A percentile compares a stretch with the other conserved stretches of the same genome.
These are phyloP conservation scores for Aspergillus clavatus DNA, from an alignment of 2,329 filamentous ascomycete species.

Conservation along the genomic window DNA sequence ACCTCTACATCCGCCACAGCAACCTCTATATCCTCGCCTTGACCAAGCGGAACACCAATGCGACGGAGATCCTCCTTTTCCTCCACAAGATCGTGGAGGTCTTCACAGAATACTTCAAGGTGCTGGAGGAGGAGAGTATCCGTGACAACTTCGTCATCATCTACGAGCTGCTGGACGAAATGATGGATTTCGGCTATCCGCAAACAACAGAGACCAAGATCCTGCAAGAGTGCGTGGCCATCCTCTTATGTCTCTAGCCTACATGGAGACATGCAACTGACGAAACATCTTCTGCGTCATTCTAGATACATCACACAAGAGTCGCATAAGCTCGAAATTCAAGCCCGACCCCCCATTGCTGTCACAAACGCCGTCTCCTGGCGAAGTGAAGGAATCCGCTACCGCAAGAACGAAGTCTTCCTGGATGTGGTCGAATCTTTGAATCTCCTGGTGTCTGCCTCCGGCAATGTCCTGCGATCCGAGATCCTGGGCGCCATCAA, in stretches of 20 bases:
- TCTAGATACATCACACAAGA: slow-evolving; percentile 90
- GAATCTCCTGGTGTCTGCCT: slow-evolving; percentile 89
- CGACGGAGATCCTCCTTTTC: slow-evolving; percentile 96
- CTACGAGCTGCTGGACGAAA: slow-evolving; percentile 96
- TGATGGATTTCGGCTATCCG: slow-evolving; percentile 99
- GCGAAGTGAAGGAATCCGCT: slow-evolving; percentile 95
- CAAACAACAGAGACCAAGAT: slow-evolving; percentile 99
- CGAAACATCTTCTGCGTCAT: background rate
- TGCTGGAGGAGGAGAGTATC: slow-evolving; percentile 96
- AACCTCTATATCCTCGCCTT: slow-evolving; percentile 97
- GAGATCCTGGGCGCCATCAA: slow-evolving; percentile 97
- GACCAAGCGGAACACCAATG: slow-evolving; percentile 98
- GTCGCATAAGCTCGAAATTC: slow-evolving; percentile 95
- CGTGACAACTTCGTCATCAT: slow-evolving; percentile 99
- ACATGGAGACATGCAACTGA: slow-evolving; percentile 1
- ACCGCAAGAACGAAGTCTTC: slow-evolving; percentile 99
- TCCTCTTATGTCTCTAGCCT: background rate
- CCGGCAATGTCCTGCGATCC: slow-evolving; percentile 89
- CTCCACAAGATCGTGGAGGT: slow-evolving; percentile 97
- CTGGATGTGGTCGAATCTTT: slow-evolving; percentile 94
- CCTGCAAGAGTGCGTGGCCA: slow-evolving; percentile 66
- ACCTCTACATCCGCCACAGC: slow-evolving; percentile 98
- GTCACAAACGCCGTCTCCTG: slow-evolving; percentile 98
- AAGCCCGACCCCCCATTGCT: slow-evolving; percentile 91
- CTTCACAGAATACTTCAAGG: slow-evolving; percentile 99